A percentile compares a stretch with the other conserved stretches of the same genome.
Conservation (phyloP, 1,284 basidiomycete species). For the Puccinia novopanici region DNA sequence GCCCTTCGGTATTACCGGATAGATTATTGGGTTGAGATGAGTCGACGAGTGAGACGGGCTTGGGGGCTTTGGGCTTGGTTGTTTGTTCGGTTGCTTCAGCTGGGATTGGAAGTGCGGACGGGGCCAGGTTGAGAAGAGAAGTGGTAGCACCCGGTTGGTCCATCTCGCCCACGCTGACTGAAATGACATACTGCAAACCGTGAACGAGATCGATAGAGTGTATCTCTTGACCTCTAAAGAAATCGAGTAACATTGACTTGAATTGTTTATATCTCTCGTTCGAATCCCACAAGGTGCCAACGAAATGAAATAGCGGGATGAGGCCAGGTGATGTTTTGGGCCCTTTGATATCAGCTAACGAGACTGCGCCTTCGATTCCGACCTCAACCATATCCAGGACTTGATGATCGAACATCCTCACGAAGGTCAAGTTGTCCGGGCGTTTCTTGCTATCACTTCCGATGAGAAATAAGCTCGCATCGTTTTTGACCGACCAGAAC, state of each 20-base stretch:
- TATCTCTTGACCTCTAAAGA: constrained; percentile 83
- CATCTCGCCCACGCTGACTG: constrained; percentile 81
- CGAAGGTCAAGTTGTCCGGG: constrained; percentile 82
- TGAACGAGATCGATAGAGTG: constrained; percentile 63
- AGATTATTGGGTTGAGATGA: constrained; percentile 58
- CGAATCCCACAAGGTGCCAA: constrained; percentile 63
- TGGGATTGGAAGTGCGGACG: constrained; percentile 47
- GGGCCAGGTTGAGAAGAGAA: constrained; percentile 16
- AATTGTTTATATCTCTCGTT: constrained; percentile 84
- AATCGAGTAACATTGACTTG: constrained; percentile 84
- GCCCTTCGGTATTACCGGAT: constrained; percentile 53
- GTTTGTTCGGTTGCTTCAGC: constrained; percentile 51
- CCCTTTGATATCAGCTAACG: constrained; percentile 63
- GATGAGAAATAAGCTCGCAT: constrained; percentile 85
- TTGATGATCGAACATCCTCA: constrained; percentile 80
- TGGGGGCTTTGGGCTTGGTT: constrained; percentile 54
- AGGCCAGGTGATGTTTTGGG: constrained; percentile 86
- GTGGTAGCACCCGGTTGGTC: constrained; percentile 57
- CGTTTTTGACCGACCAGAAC: constrained; percentile 93
- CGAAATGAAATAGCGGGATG: constrained; percentile 91
- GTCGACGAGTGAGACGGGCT: constrained; percentile 60
- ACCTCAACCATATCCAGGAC: constrained; percentile 94
- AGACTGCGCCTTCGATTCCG: constrained; percentile 64
- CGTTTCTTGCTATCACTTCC: constrained; percentile 94
- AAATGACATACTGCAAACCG: constrained; percentile 61